These are phyloP conservation scores for Neurospora crassa DNA, from an alignment of 2,329 filamentous ascomycete genomes.

Conservation along the genomic window DNA sequence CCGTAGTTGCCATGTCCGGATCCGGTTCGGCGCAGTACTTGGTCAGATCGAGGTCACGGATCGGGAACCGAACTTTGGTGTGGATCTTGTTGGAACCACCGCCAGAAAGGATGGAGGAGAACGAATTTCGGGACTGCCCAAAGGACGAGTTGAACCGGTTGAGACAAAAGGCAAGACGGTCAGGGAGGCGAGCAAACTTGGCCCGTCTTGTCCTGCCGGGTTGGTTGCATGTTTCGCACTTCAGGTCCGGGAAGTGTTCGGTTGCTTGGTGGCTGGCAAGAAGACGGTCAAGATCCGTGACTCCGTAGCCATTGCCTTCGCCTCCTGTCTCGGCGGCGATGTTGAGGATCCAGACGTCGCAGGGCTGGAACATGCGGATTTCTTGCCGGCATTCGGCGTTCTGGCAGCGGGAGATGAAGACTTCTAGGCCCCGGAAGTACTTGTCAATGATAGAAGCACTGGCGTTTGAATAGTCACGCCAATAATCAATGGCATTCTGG, in stretches of 20 bases:
- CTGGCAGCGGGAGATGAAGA: constrained; percentile 61
- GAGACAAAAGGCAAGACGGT: constrained; percentile 69
- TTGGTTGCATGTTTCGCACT: constrained; percentile 66
- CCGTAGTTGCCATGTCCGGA: constrained; percentile 18
- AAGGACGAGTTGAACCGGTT: constrained; percentile 39
- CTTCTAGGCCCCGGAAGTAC: constrained; percentile 70
- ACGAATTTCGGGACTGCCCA: constrained; percentile 21
- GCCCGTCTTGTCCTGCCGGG: constrained; percentile 61
- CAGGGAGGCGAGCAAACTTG: constrained; percentile 68
- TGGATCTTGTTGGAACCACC: constrained; percentile 50
- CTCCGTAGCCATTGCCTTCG: constrained; percentile 9
- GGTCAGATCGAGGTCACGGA: constrained; percentile 54
- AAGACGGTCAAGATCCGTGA: constrained; percentile 46
- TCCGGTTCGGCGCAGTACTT: constrained; percentile 29
- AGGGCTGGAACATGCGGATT: constrained; percentile 32
- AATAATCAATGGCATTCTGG: constrained; percentile 62
- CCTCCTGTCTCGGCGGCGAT: constrained; percentile 20
- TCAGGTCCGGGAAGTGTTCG: constrained; percentile 58
- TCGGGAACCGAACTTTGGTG: constrained; percentile 65
- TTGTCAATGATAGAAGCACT: constrained; percentile 70
- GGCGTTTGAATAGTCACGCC: constrained; percentile 58
- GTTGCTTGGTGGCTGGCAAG: constrained; percentile 60
- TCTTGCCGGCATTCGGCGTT: constrained; percentile 41
- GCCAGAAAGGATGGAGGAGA: background rate
- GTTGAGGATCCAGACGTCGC: constrained; percentile 41